Percentiles rank a stretch among this genome's conserved stretches.
These are phyloP conservation scores for Cyberlindnera americana DNA, from an alignment of 805 yeast species.

Conservation along the genomic window DNA sequence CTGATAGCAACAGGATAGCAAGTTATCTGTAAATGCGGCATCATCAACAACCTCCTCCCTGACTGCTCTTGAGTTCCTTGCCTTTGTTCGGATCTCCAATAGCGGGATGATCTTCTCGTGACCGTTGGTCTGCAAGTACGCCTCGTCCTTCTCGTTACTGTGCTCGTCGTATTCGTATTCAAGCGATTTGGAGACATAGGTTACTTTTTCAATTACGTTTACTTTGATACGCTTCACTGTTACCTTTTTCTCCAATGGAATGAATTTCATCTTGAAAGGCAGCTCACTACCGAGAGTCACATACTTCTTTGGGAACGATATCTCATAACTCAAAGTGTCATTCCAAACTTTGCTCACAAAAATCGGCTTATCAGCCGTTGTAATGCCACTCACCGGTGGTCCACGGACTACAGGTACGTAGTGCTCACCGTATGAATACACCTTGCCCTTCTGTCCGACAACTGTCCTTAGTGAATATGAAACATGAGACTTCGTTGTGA, in stretches of 20 bases:
- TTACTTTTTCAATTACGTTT: slow-evolving; percentile 62
- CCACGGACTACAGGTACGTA: slow-evolving; percentile 36
- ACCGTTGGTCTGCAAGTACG: slow-evolving; percentile 12
- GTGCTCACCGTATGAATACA: slow-evolving; percentile 33
- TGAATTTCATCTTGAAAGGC: slow-evolving; percentile 59
- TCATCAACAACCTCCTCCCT: slow-evolving; percentile 56
- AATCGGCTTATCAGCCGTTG: slow-evolving; percentile 61
- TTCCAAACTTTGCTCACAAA: slow-evolving; percentile 76
- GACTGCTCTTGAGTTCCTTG: slow-evolving; percentile 39
- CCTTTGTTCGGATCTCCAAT: slow-evolving; percentile 61
- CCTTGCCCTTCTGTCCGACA: slow-evolving; percentile 26
- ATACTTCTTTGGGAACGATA: slow-evolving; percentile 67
- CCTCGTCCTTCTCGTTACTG: slow-evolving; percentile 5
- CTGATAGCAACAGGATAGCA: slow-evolving; percentile 54
- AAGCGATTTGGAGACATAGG: slow-evolving; percentile 56
- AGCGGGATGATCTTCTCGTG: slow-evolving; percentile 54
- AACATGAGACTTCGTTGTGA: slow-evolving; percentile 46
- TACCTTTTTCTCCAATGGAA: slow-evolving; percentile 62
- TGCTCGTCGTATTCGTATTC: slow-evolving; percentile 49
- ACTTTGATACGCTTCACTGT: slow-evolving; percentile 60
- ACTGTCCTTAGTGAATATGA: slow-evolving; percentile 40
- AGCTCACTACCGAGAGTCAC: slow-evolving; percentile 59
- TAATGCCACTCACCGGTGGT: slow-evolving; percentile 36
- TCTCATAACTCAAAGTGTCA: slow-evolving; percentile 64
- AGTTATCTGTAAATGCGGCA: slow-evolving; percentile 55